These are phyloP conservation scores for Exophiala xenobiotica DNA, from an alignment of 2,329 filamentous ascomycete genomes.

Conservation along the genomic window DNA sequence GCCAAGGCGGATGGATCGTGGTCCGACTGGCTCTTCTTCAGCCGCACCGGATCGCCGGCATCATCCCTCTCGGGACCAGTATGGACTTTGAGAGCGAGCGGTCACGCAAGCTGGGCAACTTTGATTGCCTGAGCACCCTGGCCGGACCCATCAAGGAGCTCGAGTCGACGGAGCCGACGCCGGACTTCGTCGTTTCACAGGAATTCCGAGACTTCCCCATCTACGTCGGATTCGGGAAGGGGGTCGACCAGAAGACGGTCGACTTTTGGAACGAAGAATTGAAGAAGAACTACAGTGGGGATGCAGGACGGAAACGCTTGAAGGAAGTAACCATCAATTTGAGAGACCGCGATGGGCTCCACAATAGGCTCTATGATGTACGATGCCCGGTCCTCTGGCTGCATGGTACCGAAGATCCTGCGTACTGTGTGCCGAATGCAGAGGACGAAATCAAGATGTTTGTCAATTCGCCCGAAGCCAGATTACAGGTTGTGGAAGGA, in stretches of 20 bases:
- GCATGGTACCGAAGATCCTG: constrained; percentile 45
- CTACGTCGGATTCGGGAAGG: constrained; percentile 48
- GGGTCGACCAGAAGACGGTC: constrained; percentile 38
- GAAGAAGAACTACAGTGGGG: constrained; percentile 48
- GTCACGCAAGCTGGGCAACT: constrained; percentile 49
- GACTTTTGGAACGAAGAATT: constrained; percentile 48
- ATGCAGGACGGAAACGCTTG: constrained; percentile 48
- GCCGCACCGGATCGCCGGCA: constrained; percentile 51
- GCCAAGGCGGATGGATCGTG: constrained; percentile 55
- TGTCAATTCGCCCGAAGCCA: constrained; percentile 43
- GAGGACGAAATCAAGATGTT: constrained; percentile 52
- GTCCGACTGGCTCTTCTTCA: constrained; percentile 54
- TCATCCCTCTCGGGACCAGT: constrained; percentile 55
- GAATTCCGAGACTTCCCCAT: constrained; percentile 49
- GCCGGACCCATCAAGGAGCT: constrained; percentile 40
- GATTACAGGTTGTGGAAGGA: constrained; percentile 45
- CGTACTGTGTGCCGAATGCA: constrained; percentile 44
- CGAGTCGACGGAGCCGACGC: constrained; percentile 39
- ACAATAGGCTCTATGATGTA: constrained; percentile 47
- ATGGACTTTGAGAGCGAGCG: constrained; percentile 51
- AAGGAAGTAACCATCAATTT: constrained; percentile 53
- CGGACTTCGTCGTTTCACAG: constrained; percentile 45
- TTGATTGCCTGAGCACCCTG: constrained; percentile 40
- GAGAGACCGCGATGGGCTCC: constrained; percentile 49
- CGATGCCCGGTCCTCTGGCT: constrained; percentile 54